A percentile compares a stretch with the other conserved stretches of the same genome.
Evolutionary conservation across 2,329 filamentous ascomycete species (phyloP).

Genomic region (Lithohypha guttulata): DNA sequence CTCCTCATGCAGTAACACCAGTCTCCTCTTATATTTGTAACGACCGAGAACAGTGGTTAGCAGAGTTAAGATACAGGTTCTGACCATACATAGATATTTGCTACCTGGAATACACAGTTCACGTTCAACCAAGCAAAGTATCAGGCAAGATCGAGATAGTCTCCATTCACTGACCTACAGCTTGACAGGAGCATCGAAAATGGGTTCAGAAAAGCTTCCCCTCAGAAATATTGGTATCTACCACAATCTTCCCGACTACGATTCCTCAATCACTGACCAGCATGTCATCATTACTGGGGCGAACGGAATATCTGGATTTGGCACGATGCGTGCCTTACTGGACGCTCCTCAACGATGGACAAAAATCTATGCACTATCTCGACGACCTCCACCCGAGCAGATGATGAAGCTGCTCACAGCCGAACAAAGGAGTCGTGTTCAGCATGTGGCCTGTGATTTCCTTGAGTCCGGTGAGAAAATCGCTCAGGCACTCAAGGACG

Average conservation of each 20-base stretch:
- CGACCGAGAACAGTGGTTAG: too few relatives aligned
- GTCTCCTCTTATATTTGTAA: too few relatives aligned
- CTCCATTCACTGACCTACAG: background rate
- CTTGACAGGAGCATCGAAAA: conserved; percentile 6
- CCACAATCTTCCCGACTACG: conserved; percentile 39
- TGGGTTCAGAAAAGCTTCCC: conserved; percentile 21
- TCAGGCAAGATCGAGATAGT: background rate
- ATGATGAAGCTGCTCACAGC: conserved; percentile 27
- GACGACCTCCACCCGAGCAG: conserved; percentile 32
- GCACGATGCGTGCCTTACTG: conserved; percentile 40
- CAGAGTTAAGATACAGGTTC: too few relatives aligned
- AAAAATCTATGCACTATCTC: conserved; percentile 42
- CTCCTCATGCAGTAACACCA: too few relatives aligned
- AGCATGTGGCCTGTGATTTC: conserved; percentile 33
- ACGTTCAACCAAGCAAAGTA: background rate
- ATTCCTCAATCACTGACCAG: conserved; percentile 32
- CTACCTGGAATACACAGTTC: too few relatives aligned
- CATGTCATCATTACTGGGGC: conserved; percentile 45
- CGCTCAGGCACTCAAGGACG: conserved; percentile 18
- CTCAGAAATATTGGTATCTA: conserved; percentile 34
- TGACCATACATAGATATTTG: background rate
- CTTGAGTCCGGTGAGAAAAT: conserved; percentile 24
- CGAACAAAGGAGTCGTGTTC: conserved; percentile 29
- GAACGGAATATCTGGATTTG: conserved; percentile 44
- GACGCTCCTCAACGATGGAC: conserved; percentile 37